These are phyloP conservation scores for Boletellus deceptivus DNA, from an alignment of 1,284 basidiomycete genomes.

Conservation along the genomic window DNA sequence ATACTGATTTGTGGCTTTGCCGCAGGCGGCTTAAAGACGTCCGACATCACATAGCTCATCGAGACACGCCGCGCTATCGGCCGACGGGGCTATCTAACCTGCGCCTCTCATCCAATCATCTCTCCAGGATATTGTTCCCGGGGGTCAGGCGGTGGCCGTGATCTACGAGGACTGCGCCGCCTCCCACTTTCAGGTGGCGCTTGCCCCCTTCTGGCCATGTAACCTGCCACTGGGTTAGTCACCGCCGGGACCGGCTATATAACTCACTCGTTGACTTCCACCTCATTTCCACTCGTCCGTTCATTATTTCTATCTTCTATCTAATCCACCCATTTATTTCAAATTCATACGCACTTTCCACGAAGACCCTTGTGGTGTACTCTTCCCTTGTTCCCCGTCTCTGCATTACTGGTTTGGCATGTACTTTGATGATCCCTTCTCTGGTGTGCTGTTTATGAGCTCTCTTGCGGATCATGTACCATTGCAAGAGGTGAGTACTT, in stretches of 20 bases:
- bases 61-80: constrained; percentile 7
- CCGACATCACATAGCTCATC: too few relatives aligned
- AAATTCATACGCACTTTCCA: background rate
- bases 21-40: background rate
- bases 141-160: background rate
- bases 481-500: constrained; percentile 12
- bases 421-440: background rate
- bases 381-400: too few relatives aligned
- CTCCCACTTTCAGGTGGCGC: background rate
- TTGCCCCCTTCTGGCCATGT: background rate
- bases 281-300: too few relatives aligned
- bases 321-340: too few relatives aligned
- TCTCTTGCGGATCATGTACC: background rate
- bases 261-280: background rate
- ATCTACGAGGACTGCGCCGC: background rate
- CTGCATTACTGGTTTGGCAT: constrained; percentile 4
- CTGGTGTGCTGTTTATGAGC: background rate
- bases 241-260: background rate
- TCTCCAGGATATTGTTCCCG: background rate
- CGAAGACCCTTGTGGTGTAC: background rate
- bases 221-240: too few relatives aligned
- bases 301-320: too few relatives aligned
- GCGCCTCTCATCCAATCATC: background rate
- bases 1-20: constrained; percentile 1
- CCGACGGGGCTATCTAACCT: too few relatives aligned